Evolutionary conservation across 2,329 filamentous ascomycete species (phyloP), one percentile per base, ranked within the genome.

Genomic region (Phialemoniopsis sp.): DNA sequence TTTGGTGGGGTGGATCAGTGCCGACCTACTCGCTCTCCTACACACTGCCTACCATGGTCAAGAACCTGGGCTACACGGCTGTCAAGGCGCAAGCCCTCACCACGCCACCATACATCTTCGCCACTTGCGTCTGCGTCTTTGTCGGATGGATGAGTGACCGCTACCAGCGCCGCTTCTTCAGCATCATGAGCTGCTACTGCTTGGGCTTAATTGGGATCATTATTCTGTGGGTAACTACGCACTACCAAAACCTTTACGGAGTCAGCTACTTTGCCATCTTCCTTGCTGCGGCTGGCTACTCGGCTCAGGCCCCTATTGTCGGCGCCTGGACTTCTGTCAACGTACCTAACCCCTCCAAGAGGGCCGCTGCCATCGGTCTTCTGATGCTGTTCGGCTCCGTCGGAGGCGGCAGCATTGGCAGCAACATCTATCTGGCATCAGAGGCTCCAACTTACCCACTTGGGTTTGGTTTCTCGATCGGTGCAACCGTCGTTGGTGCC

Each of bases 31-130:
- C 45, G 8, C 42, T 54, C 36, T 46, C 45, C 13, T 54, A 51
- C 28, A 54, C 48, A 18, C 39, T 57, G 21, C 50, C 54, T n/a
- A 55, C 54, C n/a, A 56, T 56, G 42, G 42, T 57, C 34, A 45
- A 44, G 18, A 50, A 50, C 44, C 41, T 57, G 29, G 55, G 55
- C 3, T 57, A 55, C 43, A 48, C 48, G 9, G 44, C 52, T 5
- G 42, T 49, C 26, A 49, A 46, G 15, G 55, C 55, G 3, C 55
- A 56, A 44, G 50, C 50, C 15, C 29, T 57, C 36, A 56, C 47
- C 28, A 46, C 46, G 8, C 55, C 55, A 15, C 55, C 55, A 43
- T 70, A 70, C 36, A 63, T 69, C 38, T 70, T 70, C 14, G 41
- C 67, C 57, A 46, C 58, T 50, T 36, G 56, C 46, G 15, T 61